Percentiles rank a stretch among this genome's conserved stretches.
These are phyloP conservation scores for Apodospora peruviana DNA, from an alignment of 495 filamentous ascomycete species.

Conservation along the genomic window DNA sequence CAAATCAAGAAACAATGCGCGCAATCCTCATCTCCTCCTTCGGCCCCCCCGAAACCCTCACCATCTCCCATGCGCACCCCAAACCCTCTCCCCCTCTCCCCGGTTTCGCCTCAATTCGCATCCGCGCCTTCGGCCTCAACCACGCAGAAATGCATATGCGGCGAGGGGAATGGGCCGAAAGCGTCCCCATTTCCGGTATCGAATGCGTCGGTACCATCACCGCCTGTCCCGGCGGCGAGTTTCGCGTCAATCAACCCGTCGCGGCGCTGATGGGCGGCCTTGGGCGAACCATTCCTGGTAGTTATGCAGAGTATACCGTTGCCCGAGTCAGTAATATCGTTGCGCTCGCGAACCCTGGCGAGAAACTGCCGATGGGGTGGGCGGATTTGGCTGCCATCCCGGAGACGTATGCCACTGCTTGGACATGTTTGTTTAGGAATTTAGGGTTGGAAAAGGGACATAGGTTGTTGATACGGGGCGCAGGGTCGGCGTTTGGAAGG, in stretches of 20 bases:
- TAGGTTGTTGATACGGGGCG: slow-evolving; percentile 36
- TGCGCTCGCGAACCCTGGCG: slow-evolving; percentile 17
- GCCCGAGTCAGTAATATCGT: slow-evolving; percentile 33
- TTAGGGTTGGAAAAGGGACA: slow-evolving; percentile 30
- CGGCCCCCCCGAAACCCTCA: slow-evolving; percentile 33
- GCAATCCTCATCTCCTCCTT: slow-evolving; percentile 39
- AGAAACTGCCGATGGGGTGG: slow-evolving; percentile 22
- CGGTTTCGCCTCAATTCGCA: slow-evolving; percentile 33
- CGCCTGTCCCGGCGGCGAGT: slow-evolving; percentile 30
- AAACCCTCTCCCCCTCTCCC: slow-evolving; percentile 20
- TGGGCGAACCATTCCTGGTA: slow-evolving; percentile 32
- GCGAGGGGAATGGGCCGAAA: slow-evolving; percentile 46
- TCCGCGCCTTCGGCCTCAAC: slow-evolving; percentile 45
- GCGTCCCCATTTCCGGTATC: slow-evolving; percentile 36
- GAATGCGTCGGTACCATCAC: slow-evolving; percentile 43
- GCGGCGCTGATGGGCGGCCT: slow-evolving; percentile 41
- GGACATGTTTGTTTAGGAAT: slow-evolving; percentile 34
- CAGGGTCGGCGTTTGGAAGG: slow-evolving; percentile 38
- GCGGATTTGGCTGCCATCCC: slow-evolving; percentile 39
- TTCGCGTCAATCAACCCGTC: slow-evolving; percentile 31
- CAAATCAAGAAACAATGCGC: slow-evolving; percentile 28
- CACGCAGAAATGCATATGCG: slow-evolving; percentile 50
- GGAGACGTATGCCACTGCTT: slow-evolving; percentile 39
- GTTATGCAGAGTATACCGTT: slow-evolving; percentile 37
- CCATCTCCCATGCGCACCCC: slow-evolving; percentile 24